Evolutionary conservation across 257 asterid genomes (phyloP).

Genomic region (Lycium barbarum): DNA sequence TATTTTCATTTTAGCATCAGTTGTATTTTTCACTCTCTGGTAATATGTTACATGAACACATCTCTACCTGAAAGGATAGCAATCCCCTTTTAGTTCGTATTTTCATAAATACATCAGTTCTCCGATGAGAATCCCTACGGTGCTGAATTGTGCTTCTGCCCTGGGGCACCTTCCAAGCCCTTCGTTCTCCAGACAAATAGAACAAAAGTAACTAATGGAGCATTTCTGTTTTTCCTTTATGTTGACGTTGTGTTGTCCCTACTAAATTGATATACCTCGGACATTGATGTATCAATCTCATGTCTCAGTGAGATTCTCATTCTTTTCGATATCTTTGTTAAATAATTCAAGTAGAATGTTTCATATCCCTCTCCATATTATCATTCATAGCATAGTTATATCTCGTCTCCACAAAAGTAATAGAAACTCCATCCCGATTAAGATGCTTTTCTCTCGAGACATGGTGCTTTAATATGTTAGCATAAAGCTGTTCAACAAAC

Average conservation of each 20-base stretch:
- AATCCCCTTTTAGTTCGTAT: background rate
- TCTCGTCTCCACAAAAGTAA: background rate
- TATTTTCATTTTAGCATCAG: background rate
- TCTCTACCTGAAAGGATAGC: background rate
- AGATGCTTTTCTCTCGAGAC: background rate
- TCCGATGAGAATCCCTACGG: background rate
- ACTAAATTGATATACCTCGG: background rate
- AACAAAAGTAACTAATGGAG: slow-evolving; percentile 6
- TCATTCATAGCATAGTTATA: background rate
- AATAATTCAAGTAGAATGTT: background rate
- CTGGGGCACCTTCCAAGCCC: background rate
- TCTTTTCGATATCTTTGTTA: background rate
- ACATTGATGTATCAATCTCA: background rate
- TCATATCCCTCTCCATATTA: background rate
- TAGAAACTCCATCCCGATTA: background rate
- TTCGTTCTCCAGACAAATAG: slow-evolving; percentile 1
- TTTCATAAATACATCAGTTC: background rate
- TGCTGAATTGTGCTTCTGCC: background rate
- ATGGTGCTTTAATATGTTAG: background rate
- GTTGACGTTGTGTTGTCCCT: background rate
- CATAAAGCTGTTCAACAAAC: background rate
- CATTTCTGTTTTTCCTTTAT: background rate
- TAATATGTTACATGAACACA: background rate
- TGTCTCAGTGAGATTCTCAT: background rate
- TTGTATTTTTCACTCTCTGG: background rate